Conservation (phyloP, 1,284 basidiomycete species). For the Microbotryomycetes sp. region DNA sequence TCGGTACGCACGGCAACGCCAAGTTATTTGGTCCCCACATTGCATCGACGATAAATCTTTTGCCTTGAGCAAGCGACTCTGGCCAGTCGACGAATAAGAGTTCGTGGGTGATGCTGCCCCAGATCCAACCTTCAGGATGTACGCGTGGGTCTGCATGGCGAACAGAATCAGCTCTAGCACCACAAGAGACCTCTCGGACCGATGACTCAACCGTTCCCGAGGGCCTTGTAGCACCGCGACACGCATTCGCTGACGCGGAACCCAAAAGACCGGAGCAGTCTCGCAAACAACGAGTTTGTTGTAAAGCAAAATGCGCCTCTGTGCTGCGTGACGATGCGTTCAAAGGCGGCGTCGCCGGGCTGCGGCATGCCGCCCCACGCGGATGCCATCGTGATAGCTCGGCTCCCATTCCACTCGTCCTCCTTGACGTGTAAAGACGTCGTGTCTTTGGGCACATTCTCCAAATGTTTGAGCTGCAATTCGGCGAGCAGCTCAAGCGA, state of each 20-base stretch:
- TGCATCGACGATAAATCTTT: conserved; percentile 5
- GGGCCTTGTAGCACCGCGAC: conserved; percentile 12
- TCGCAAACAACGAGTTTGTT: conserved; percentile 17
- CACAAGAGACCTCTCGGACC: not conserved
- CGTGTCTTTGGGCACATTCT: conserved; percentile 25
- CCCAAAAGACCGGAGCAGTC: conserved; percentile 12
- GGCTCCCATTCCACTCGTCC: conserved; percentile 6
- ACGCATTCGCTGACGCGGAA: conserved; percentile 21
- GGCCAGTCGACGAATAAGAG: conserved; percentile 19
- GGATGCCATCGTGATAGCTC: conserved; percentile 7
- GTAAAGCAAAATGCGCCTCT: conserved; percentile 25
- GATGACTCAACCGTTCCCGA: conserved; percentile 6
- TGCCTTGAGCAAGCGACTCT: not conserved
- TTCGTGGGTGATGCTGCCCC: conserved; percentile 25
- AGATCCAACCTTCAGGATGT: conserved; percentile 20
- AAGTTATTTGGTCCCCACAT: conserved; percentile 16
- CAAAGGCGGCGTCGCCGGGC: conserved; percentile 3
- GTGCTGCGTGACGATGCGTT: conserved; percentile 8
- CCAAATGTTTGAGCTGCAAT: conserved; percentile 12
- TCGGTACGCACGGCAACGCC: conserved; percentile 1
- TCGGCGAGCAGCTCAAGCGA: conserved; percentile 5
- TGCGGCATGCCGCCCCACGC: conserved; percentile 15
- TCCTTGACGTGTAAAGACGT: conserved; percentile 15
- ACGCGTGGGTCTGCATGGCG: conserved; percentile 8
- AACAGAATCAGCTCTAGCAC: not conserved